A percentile compares a stretch with the other conserved stretches of the same genome.
Conservation (phyloP, 2,329 filamentous ascomycete species). For the Fusarium sp. region DNA sequence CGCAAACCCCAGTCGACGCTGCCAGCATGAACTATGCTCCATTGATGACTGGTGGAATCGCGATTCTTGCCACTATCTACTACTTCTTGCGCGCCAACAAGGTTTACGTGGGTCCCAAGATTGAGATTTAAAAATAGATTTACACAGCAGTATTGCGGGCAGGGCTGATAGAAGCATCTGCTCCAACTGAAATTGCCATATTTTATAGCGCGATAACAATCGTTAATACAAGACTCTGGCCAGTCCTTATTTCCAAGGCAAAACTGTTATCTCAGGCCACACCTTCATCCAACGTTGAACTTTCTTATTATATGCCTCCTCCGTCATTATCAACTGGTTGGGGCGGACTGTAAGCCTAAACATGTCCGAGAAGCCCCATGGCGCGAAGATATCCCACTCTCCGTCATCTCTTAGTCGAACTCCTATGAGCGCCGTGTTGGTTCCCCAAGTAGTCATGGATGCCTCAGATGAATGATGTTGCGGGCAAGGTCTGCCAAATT, state of each 20-base stretch:
- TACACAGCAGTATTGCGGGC: neutral
- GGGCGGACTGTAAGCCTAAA: constrained; percentile 53
- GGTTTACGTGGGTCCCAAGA: constrained; percentile 60
- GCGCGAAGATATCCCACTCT: constrained; percentile 54
- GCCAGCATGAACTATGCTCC: constrained; percentile 61
- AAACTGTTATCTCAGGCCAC: constrained; percentile 49
- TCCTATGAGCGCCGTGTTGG: constrained; percentile 54
- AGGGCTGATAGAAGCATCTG: no score
- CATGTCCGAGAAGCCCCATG: constrained; percentile 54
- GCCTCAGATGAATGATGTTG: constrained; percentile 50
- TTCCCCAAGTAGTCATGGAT: constrained; percentile 54
- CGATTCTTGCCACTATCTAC: constrained; percentile 60
- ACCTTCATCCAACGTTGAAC: constrained; percentile 49
- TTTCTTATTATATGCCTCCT: constrained; percentile 51
- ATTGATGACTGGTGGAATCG: constrained; percentile 57
- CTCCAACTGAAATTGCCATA: neutral
- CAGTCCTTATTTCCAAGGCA: constrained; percentile 43
- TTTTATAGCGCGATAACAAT: neutral
- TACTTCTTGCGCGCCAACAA: constrained; percentile 58
- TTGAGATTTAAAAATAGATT: constrained; percentile 26
- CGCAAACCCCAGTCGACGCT: constrained; percentile 43
- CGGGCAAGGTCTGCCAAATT: constrained; percentile 51
- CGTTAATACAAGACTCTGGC: neutral
- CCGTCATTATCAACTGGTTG: constrained; percentile 48
- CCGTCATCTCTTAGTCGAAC: constrained; percentile 45